Evolutionary conservation across 345 rosid genomes (phyloP).

Genomic region (Jatropha curcas): DNA sequence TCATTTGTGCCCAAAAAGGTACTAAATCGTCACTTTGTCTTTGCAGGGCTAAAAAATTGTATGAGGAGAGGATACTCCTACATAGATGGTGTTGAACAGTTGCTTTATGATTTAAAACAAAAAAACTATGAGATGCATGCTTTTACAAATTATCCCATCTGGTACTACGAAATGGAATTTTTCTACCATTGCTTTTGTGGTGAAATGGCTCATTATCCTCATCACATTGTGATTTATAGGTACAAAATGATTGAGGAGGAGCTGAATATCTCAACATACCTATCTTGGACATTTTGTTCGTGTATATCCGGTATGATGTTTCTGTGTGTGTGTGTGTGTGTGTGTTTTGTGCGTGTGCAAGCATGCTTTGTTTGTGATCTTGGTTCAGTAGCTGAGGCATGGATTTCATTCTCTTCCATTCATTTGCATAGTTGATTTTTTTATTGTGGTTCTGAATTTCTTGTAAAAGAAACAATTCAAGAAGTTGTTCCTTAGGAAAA

Average conservation of each 20-base stretch:
- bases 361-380: neutral
- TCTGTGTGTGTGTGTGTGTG: neutral
- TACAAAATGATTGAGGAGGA: conserved; percentile 75
- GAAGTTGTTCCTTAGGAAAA: no score
- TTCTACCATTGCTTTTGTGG: conserved; percentile 1
- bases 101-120: conserved; percentile 57
- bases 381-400: neutral
- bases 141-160: conserved; percentile 83
- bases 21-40: conserved; percentile 11
- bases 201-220: conserved; percentile 17
- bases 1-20: neutral
- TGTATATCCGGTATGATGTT: conserved; percentile 51
- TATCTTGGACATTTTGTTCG: conserved; percentile 96
- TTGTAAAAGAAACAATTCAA: neutral
- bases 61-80: conserved; percentile 70
- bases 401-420: neutral
- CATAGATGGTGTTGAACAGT: conserved; percentile 70
- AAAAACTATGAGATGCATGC: conserved; percentile 85
- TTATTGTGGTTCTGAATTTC: neutral
- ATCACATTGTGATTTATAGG: conserved; percentile 41
- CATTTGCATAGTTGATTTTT: neutral
- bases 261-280: conserved; percentile 63
- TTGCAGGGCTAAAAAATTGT: conserved; percentile 71
- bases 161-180: conserved; percentile 39
- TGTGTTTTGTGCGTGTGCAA: no score